phyloP scores from a whole-genome alignment of 192 early-diverging fungal species.

The Thamnidium elegans region DNA sequence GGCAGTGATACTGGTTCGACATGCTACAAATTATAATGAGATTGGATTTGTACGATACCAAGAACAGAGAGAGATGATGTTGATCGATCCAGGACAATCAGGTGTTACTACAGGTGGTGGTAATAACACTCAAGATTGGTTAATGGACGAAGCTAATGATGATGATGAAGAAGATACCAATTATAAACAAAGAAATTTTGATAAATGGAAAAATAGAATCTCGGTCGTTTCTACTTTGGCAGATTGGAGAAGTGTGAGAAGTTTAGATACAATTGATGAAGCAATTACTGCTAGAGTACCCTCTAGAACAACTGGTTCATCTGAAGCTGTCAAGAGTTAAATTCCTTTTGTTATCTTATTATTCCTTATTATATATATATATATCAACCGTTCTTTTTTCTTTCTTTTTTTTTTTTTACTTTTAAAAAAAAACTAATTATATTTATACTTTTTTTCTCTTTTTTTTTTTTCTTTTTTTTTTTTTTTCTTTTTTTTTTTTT shows the following conservation, averaged over 20 bases:
- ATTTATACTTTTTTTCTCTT: not conserved
- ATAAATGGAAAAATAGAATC: slow-evolving; percentile 27
- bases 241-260: slow-evolving; percentile 23
- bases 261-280: slow-evolving; percentile 22
- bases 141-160: slow-evolving; percentile 12
- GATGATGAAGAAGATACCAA: slow-evolving; percentile 11
- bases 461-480: not conserved
- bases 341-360: not conserved
- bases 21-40: slow-evolving; percentile 33
- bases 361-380: not conserved
- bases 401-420: not conserved
- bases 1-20: slow-evolving; percentile 50
- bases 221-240: slow-evolving; percentile 24
- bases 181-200: slow-evolving; percentile 15
- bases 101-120: not conserved
- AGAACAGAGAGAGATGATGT: slow-evolving; percentile 14
- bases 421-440: no score
- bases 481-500: not conserved
- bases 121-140: slow-evolving; percentile 2
- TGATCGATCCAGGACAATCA: slow-evolving; percentile 5
- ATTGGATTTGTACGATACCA: slow-evolving; percentile 24
- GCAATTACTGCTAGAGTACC: slow-evolving; percentile 16
- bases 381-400: not conserved
- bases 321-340: not conserved
- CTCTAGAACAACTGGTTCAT: not conserved